phyloP scores from a whole-genome alignment of 2,329 filamentous ascomycete species.

The Talaromyces sp. region DNA sequence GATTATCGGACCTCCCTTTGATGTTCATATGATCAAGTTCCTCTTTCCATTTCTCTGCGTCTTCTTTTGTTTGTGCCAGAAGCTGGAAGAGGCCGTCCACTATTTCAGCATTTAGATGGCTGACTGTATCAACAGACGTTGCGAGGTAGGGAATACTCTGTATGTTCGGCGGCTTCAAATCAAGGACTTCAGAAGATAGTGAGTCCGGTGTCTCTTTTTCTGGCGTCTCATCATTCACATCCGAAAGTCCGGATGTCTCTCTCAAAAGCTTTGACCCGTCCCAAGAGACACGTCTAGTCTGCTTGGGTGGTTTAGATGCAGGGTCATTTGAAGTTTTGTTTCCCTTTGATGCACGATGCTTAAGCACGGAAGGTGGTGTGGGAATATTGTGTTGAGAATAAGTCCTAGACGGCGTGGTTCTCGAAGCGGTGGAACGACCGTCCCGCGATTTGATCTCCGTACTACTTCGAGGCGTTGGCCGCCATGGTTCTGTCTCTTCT shows the following conservation, averaged over 20 bases:
- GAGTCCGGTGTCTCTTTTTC: conserved; percentile 16
- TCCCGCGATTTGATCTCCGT: conserved; percentile 30
- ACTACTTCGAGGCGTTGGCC: conserved; percentile 27
- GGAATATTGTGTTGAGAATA: conserved; percentile 21
- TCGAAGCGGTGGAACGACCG: conserved; percentile 29
- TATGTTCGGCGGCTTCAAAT: conserved; percentile 15
- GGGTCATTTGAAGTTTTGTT: conserved; percentile 19
- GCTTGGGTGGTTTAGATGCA: conserved; percentile 22
- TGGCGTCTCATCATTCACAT: conserved; percentile 1
- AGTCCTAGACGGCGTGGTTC: conserved; percentile 14
- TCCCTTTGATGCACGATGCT: conserved; percentile 38
- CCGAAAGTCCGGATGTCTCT: conserved; percentile 19
- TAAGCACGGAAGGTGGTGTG: conserved; percentile 37
- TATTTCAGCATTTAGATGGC: conserved; percentile 34
- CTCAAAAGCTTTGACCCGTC: conserved; percentile 34
- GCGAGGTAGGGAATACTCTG: conserved; percentile 14
- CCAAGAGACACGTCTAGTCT: conserved; percentile 33
- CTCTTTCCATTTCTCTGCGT: conserved; percentile 34
- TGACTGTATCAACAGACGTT: conserved; percentile 29
- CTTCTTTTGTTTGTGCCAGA: conserved; percentile 32
- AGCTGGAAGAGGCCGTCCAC: conserved; percentile 33
- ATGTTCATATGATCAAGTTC: conserved; percentile 35
- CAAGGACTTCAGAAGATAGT: conserved; percentile 20
- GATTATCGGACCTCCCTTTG: conserved; percentile 33
- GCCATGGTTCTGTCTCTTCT: conserved; percentile 34